Conservation (phyloP, 495 filamentous ascomycete genomes). For the Penicillium canariense region DNA sequence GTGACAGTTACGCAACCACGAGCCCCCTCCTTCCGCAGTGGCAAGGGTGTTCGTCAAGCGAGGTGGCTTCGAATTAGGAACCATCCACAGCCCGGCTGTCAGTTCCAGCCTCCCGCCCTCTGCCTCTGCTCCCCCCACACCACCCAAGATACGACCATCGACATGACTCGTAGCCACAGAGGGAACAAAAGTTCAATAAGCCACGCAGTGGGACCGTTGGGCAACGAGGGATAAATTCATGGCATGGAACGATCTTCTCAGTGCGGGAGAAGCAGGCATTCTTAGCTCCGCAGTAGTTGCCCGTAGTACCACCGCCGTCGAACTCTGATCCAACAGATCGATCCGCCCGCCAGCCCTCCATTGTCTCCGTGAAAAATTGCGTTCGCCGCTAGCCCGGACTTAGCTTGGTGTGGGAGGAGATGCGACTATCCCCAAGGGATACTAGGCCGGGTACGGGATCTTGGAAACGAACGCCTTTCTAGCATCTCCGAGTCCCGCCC, state of each 20-base stretch:
- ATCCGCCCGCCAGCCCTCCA: not conserved
- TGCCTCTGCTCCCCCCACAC: too few relatives aligned
- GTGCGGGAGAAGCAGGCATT: not conserved
- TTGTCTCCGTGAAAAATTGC: not conserved
- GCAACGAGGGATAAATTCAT: not conserved
- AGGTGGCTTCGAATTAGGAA: not conserved
- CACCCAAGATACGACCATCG: too few relatives aligned
- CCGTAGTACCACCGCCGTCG: not conserved
- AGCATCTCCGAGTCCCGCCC: not conserved
- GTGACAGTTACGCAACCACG: not conserved
- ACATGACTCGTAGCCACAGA: too few relatives aligned
- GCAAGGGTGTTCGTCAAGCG: not conserved
- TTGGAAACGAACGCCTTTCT: not conserved
- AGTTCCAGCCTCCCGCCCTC: too few relatives aligned
- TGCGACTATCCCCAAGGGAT: not conserved
- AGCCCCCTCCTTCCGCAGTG: not conserved
- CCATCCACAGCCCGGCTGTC: too few relatives aligned
- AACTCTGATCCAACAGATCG: not conserved
- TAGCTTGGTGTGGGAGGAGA: not conserved
- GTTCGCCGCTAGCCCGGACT: not conserved
- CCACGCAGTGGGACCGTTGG: not conserved
- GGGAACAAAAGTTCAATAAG: too few relatives aligned
- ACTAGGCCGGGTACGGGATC: not conserved
- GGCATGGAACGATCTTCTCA: not conserved
- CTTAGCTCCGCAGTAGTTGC: constrained; percentile 3